These are phyloP conservation scores for Saturnispora sekii DNA, from an alignment of 805 yeast species.

Conservation along the genomic window DNA sequence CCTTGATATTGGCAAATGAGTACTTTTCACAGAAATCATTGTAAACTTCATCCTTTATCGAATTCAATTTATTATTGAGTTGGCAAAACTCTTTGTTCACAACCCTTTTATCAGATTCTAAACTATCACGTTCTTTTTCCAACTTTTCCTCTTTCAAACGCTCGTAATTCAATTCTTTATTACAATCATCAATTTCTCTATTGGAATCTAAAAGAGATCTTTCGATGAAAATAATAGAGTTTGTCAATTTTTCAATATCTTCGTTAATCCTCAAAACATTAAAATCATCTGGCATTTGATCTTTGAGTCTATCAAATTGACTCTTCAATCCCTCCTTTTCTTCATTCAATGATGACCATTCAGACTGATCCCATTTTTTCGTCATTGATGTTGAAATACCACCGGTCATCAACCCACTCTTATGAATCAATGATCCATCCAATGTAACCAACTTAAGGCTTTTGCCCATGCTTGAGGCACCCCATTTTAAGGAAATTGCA, in stretches of 20 bases:
- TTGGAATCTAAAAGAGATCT: constrained; percentile 19
- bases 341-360: constrained; percentile 42
- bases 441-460: constrained; percentile 65
- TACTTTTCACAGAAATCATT: constrained; percentile 43
- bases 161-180: constrained; percentile 45
- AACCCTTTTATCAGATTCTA: constrained; percentile 7
- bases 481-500: constrained; percentile 72
- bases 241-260: constrained; percentile 41
- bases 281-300: constrained; percentile 41
- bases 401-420: constrained; percentile 89
- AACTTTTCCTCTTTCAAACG: constrained; percentile 9
- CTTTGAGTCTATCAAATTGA: constrained; percentile 34
- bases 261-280: constrained; percentile 48
- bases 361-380: constrained; percentile 64
- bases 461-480: constrained; percentile 27
- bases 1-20: constrained; percentile 47
- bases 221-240: constrained; percentile 22
- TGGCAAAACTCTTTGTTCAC: constrained; percentile 22
- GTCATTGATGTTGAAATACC: constrained; percentile 52
- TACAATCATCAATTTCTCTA: constrained; percentile 24
- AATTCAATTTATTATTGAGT: constrained; percentile 12
- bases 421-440: constrained; percentile 78
- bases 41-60: constrained; percentile 38
- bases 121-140: constrained; percentile 12
- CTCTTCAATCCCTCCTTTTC: constrained; percentile 41